Evolutionary conservation across 208 protist species (phyloP), one percentile per base, ranked within the genome.

Genomic region (Acanthamoeba rhysodes): DNA sequence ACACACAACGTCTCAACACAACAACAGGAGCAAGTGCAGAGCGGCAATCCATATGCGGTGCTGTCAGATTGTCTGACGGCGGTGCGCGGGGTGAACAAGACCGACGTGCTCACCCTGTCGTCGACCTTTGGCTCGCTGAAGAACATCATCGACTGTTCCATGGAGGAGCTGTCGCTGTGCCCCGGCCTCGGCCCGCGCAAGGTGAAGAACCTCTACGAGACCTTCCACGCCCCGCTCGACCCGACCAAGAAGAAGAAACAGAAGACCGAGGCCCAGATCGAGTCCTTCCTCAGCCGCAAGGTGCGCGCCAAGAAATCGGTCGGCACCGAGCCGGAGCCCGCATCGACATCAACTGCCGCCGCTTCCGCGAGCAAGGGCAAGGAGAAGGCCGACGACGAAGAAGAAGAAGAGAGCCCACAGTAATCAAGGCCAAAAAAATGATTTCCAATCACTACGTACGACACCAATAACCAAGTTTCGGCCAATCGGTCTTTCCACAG

Each of bases 51-150:
- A 5, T 93, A 64, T 27, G 37, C 88, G 16, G 64, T 59, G 62
- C 59, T 95, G 48, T 93, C 95, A n/a, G 96, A 95, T 6, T 72
- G 22, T 0, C 93, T 97, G 32, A 96, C 95, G 16, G 34, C 90
- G 27, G 34, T 96, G 22, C 66, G 93, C 22, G 48, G 70, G 20
- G 68, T 97, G 48, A 97, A 96, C 95, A 97, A 96, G 78, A 96
- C 88, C 8, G 96, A 97, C 88, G 96, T 95, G 29, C 55, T 95
- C 32, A 96, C 95, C 29, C 95, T 97, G 0, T 41, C 90, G 7
- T 82, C 93, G 1, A 59, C 45, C 14, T 95, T 96, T 90, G 95
- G 95, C 22, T 94, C 95, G 50, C 22, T 95, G 10, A 55, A 62
- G 68, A 68, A 59, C 70, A 94, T 95, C 9, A 48, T 95, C 41